Evolutionary conservation across 208 protist species (phyloP).

Genomic region (Porcisia deanei): DNA sequence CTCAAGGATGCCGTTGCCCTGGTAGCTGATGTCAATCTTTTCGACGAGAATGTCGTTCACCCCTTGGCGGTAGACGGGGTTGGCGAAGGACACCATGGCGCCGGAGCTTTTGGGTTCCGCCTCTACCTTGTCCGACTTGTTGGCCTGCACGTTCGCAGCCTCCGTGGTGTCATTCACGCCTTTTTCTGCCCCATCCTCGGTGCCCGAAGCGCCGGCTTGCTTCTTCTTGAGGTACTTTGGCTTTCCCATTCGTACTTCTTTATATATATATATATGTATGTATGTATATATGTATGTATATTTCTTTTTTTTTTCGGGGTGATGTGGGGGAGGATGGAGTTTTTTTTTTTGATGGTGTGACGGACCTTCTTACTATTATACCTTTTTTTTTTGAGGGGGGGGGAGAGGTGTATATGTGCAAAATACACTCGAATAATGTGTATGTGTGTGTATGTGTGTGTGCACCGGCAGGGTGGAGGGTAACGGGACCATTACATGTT

Average conservation of each 20-base stretch:
- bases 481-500: too few species aligned
- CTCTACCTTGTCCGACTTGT: constrained; percentile 3
- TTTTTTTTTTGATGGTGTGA: too few species aligned
- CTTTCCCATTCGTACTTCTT: constrained; percentile 56
- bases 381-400: too few species aligned
- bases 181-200: constrained; percentile 19
- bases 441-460: background rate
- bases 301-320: too few species aligned
- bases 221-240: constrained; percentile 89
- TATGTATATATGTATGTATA: background rate
- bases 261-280: too few species aligned
- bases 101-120: constrained; percentile 54
- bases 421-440: background rate
- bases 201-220: constrained; percentile 42
- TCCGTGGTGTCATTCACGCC: constrained; percentile 32
- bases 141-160: constrained; percentile 13
- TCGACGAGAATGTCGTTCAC: constrained; percentile 89
- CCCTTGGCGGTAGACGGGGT: constrained; percentile 78
- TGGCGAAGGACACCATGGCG: constrained; percentile 87
- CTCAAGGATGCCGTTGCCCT: constrained; percentile 80
- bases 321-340: too few species aligned
- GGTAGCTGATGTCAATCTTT: constrained; percentile 90
- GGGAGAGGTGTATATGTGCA: background rate
- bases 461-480: too few species aligned
- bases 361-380: too few species aligned